Evolutionary conservation across 805 yeast genomes (phyloP), one percentile per base, ranked within the genome.

Genomic region (Vanderwaltozyma polyspora): DNA sequence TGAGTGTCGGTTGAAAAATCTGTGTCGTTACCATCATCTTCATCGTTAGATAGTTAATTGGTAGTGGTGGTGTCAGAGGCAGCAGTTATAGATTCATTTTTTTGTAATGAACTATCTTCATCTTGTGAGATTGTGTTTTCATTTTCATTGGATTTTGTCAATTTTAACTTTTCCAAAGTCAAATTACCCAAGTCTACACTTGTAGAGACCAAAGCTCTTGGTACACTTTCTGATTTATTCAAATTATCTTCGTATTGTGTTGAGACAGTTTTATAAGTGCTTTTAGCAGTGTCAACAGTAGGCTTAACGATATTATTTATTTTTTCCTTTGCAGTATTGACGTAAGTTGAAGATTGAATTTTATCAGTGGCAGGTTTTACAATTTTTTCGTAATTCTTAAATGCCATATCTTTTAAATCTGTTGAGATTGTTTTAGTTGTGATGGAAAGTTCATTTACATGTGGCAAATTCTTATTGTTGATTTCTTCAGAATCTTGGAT

Each of bases 201-300:
- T 3, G 61, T 56, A 19, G 51, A 42, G 10, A 53, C 46, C 14
- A 56, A 36, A 4, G 61, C 61, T 17, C 48, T 48, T 24, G 61
- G 60, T 12, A 56, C 46, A 26, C 52, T 51, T 26, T 52, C 56
- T 19, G 49, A 38, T 34, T 50, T 49, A 36, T 31, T 45, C 28
- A 48, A 36, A 21, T 52, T 54, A 28, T 43, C 41, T 34, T 53
- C 59, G 35, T 54, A 54, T 21, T 44, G 42, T 3, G 43, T 39
- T 1, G 57, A 46, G 9, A 54, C 55, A 10, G 51, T 44, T 37
- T 54, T 51, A 35, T 51, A 54, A 3, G 49, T 43, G 15, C 45
- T 45, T 25, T 36, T 25, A 6, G 54, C 51, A 11, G 45, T 39
- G 15, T 45, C 42, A 33, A 42, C 40, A 8, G 47, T 43, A 19